phyloP scores from a whole-genome alignment of 306 rosid species.

The Trichosanthes truncata region DNA sequence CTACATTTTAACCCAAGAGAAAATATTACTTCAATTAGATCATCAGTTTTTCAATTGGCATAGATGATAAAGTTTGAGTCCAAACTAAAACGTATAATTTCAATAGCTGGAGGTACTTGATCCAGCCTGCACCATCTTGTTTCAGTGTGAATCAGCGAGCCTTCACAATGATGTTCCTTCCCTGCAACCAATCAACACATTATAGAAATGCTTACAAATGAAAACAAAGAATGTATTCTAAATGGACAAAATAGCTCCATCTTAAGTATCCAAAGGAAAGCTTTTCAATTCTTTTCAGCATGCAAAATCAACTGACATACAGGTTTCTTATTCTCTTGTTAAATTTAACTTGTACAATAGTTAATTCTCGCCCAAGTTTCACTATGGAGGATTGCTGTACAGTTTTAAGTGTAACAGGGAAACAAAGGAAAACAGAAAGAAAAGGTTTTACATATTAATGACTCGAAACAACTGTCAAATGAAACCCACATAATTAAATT shows the following conservation, averaged over 20 bases:
- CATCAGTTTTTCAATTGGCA: neutral
- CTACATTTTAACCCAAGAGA: neutral
- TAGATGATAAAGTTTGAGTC: neutral
- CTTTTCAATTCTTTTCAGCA: neutral
- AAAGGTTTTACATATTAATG: neutral
- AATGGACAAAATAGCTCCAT: neutral
- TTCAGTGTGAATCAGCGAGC: slow-evolving; percentile 65
- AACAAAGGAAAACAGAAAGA: neutral
- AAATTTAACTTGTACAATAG: neutral
- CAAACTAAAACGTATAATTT: neutral
- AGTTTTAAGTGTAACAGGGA: neutral
- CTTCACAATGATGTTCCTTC: slow-evolving; percentile 57
- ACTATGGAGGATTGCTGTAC: neutral
- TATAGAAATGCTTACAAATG: neutral
- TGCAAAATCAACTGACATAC: neutral
- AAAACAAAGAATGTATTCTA: neutral
- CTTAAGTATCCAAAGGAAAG: neutral
- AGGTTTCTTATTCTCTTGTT: neutral
- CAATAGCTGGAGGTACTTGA: slow-evolving; percentile 28
- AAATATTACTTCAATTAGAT: neutral
- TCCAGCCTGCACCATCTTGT: slow-evolving; percentile 36
- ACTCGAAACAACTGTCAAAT: neutral
- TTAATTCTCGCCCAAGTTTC: neutral
- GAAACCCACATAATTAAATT: neutral
- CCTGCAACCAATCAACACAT: slow-evolving; percentile 38